Conservation (phyloP, 441 rosid species). For the Eutrema salsugineum region DNA sequence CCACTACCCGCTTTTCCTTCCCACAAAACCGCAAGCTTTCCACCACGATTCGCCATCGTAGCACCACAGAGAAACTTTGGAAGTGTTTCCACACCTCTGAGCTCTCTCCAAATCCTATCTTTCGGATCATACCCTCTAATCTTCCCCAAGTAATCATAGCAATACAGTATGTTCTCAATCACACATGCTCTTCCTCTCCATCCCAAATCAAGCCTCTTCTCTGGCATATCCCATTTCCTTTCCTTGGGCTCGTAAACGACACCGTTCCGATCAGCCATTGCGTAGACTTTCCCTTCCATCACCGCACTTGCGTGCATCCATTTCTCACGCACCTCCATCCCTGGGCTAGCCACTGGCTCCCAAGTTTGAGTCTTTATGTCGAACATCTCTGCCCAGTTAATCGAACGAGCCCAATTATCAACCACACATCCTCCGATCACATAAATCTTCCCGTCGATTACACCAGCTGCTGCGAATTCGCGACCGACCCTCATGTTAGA, state of each 20-base stretch:
- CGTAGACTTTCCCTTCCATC: slow-evolving; percentile 51
- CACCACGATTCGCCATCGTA: slow-evolving; percentile 71
- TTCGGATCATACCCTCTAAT: slow-evolving; percentile 69
- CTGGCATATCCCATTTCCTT: slow-evolving; percentile 54
- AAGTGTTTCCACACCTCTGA: slow-evolving; percentile 54
- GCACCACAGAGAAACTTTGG: slow-evolving; percentile 80
- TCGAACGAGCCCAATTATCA: slow-evolving; percentile 63
- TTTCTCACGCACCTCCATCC: slow-evolving; percentile 52
- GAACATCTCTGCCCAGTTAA: slow-evolving; percentile 80
- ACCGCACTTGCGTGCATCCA: slow-evolving; percentile 98
- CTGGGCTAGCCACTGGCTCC: slow-evolving; percentile 56
- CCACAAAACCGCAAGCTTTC: slow-evolving; percentile 74
- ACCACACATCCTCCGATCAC: slow-evolving; percentile 85
- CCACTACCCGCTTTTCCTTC: slow-evolving; percentile 48
- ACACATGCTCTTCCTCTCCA: slow-evolving; percentile 92
- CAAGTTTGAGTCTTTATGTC: slow-evolving; percentile 50
- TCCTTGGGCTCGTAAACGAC: slow-evolving; percentile 51
- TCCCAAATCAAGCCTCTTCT: slow-evolving; percentile 56
- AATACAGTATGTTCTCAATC: slow-evolving; percentile 54
- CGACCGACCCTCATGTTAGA: slow-evolving; percentile 61
- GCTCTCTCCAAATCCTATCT: slow-evolving; percentile 51
- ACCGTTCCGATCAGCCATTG: slow-evolving; percentile 80
- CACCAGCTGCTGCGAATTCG: slow-evolving; percentile 80
- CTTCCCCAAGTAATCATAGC: slow-evolving; percentile 83
- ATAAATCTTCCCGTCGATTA: slow-evolving; percentile 50